Evolutionary conservation across 2,329 filamentous ascomycete genomes (phyloP).

Genomic region (Diaporthe ilicicola): DNA sequence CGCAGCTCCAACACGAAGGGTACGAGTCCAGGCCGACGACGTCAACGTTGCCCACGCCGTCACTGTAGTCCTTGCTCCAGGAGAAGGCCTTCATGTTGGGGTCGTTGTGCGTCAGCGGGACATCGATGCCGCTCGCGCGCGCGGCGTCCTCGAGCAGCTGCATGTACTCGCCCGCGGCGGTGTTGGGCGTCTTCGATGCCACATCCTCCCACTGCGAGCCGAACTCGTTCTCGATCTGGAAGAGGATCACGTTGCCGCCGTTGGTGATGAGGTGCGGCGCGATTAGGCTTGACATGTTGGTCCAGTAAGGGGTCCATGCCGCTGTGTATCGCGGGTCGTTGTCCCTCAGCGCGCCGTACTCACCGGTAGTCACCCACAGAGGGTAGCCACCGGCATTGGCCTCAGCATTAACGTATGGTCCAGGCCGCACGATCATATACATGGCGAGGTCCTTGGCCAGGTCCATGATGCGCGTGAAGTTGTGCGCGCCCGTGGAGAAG

Average conservation of each 20-base stretch:
- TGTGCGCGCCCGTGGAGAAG: constrained; percentile 60
- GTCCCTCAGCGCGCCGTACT: constrained; percentile 60
- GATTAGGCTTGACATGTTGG: constrained; percentile 58
- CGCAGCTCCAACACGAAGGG: constrained; percentile 69
- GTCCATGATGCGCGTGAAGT: constrained; percentile 60
- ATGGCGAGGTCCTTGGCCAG: constrained; percentile 62
- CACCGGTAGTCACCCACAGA: constrained; percentile 69
- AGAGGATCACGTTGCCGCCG: constrained; percentile 63
- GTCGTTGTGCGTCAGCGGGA: constrained; percentile 67
- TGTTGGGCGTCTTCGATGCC: constrained; percentile 54
- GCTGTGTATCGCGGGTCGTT: constrained; percentile 61
- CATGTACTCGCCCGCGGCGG: constrained; percentile 63
- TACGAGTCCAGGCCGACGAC: constrained; percentile 62
- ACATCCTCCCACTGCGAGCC: constrained; percentile 53
- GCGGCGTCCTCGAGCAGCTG: constrained; percentile 61
- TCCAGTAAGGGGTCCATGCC: constrained; percentile 64
- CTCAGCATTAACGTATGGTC: constrained; percentile 72
- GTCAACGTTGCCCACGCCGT: constrained; percentile 65
- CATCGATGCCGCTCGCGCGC: constrained; percentile 63
- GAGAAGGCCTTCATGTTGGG: constrained; percentile 66
- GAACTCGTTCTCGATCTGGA: constrained; percentile 67
- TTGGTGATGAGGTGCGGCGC: constrained; percentile 63
- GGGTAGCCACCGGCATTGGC: constrained; percentile 69
- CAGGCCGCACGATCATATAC: constrained; percentile 64
- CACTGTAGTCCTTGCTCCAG: constrained; percentile 68